phyloP scores from a whole-genome alignment of 768 basidiomycete species.

The Rhodotorula graminis region DNA sequence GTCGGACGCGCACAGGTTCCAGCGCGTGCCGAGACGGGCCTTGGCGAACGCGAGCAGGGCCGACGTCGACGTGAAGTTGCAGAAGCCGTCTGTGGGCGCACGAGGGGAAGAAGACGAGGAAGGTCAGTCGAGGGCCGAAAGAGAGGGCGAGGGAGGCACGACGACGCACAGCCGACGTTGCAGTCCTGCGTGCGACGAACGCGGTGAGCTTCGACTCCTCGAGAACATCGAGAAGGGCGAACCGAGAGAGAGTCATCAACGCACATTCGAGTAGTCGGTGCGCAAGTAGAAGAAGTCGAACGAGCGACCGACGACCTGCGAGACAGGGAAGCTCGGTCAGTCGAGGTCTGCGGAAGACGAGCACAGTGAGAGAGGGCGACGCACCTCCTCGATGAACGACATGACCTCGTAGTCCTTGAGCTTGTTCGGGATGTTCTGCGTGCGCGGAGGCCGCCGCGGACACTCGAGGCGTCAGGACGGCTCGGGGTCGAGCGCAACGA shows the following conservation, averaged over 20 bases:
- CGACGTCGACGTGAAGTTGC: constrained; percentile 72
- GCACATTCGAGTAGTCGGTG: constrained; percentile 41
- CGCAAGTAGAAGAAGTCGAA: constrained; percentile 80
- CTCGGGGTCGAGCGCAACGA: background rate
- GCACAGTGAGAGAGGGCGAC: constrained; percentile 47
- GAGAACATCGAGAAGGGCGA: no score
- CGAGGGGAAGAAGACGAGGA: constrained; percentile 46
- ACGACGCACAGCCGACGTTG: constrained; percentile 45
- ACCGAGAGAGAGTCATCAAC: no score
- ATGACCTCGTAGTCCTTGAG: constrained; percentile 37
- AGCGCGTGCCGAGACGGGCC: constrained; percentile 69
- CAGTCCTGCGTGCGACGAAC: constrained; percentile 18
- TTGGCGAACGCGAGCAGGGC: constrained; percentile 73
- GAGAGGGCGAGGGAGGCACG: background rate
- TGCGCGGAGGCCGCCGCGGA: constrained; percentile 60
- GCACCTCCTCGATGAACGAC: constrained; percentile 38
- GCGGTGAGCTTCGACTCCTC: no score
- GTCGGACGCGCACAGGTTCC: constrained; percentile 90
- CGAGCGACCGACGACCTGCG: constrained; percentile 64
- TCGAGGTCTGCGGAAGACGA: constrained; percentile 59
- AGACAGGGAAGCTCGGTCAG: constrained; percentile 57
- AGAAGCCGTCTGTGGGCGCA: constrained; percentile 72
- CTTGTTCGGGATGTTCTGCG: constrained; percentile 89
- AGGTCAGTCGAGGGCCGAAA: background rate
- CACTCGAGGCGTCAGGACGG: background rate